A percentile compares a stretch with the other conserved stretches of the same genome.
These are phyloP conservation scores for Dryas integrifolia DNA, from an alignment of 331 rosid genomes.

Conservation along the genomic window DNA sequence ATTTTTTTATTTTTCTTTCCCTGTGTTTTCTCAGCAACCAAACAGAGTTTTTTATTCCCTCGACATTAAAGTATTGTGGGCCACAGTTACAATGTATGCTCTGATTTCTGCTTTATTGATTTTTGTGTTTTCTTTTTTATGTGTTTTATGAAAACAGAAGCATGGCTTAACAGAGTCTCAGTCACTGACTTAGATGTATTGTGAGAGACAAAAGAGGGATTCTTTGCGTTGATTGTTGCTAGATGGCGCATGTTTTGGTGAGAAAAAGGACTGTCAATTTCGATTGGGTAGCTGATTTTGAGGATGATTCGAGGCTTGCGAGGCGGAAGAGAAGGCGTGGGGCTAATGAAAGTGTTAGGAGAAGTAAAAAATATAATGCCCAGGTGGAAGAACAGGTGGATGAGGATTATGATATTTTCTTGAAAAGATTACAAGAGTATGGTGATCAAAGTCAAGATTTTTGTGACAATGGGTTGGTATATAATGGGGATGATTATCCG, in stretches of 20 bases:
- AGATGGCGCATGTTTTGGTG: neutral
- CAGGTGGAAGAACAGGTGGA: neutral
- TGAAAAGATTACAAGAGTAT: neutral
- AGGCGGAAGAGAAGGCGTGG: constrained; percentile 21
- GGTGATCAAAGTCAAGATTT: neutral
- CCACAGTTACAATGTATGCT: neutral
- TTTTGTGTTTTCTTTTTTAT: neutral
- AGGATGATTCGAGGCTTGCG: constrained; percentile 16
- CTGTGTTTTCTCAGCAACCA: constrained; percentile 13
- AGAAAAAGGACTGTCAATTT: neutral
- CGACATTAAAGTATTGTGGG: neutral
- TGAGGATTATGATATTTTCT: neutral
- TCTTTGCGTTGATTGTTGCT: constrained; percentile 3
- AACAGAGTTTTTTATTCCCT: neutral
- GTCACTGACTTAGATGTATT: neutral
- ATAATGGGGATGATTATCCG: neutral
- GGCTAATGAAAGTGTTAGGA: neutral
- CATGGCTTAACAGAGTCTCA: neutral
- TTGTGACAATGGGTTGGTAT: too few relatives aligned
- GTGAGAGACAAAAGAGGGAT: neutral
- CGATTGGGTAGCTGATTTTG: neutral
- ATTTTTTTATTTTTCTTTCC: neutral
- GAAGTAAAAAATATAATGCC: neutral
- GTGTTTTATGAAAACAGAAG: neutral
- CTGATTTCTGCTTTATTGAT: neutral